Conservation (phyloP, 257 asterid species). For the Solanum clarkiae region DNA sequence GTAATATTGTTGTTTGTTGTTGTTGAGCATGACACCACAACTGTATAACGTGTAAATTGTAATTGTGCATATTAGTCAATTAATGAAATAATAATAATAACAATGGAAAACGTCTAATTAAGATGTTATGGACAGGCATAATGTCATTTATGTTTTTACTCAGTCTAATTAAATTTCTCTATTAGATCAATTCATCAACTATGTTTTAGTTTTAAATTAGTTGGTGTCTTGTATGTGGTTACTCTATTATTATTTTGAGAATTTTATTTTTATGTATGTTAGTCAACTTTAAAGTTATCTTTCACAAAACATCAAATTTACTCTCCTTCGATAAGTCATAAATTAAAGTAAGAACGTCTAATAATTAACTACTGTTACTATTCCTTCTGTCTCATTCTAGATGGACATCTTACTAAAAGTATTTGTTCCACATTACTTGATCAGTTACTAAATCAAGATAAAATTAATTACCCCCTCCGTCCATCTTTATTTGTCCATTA, state of each 20-base stretch:
- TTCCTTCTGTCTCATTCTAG: not conserved
- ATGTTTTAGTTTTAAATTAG: not conserved
- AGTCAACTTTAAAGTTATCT: not conserved
- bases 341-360: not conserved
- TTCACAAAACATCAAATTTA: not conserved
- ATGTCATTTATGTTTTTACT: not conserved
- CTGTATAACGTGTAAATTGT: not conserved
- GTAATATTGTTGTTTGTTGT: too few species aligned
- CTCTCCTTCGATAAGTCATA: not conserved
- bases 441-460: too few species aligned
- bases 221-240: not conserved
- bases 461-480: too few species aligned
- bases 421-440: too few species aligned
- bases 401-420: too few species aligned
- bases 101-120: not conserved
- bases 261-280: not conserved
- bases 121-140: not conserved
- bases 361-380: not conserved
- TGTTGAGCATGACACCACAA: not conserved
- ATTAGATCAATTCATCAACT: not conserved
- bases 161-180: not conserved
- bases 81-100: not conserved
- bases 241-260: not conserved
- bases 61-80: not conserved
- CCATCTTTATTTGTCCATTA: too few species aligned